Base-by-base conservation (phyloP, 176 grass and related monocot genomes). In the Juncus inflexus region DNA sequence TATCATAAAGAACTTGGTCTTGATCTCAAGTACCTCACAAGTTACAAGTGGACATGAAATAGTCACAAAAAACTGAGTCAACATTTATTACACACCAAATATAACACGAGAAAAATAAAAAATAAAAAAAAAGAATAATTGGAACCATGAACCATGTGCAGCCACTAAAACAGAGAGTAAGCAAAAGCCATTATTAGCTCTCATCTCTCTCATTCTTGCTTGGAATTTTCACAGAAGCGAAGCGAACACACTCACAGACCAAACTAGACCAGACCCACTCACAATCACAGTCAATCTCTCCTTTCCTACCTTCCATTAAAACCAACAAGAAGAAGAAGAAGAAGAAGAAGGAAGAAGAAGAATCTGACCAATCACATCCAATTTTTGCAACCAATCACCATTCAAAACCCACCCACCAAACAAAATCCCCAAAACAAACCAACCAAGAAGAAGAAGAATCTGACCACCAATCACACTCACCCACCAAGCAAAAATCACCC, bases 201-300 rank as follows among this genome's bases (percentile, higher is more conserved):
- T 61, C 10, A 9, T 35, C 35, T 61, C 15, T 35, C 35, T 35
- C 15, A 2, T 2, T 57, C 54, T 10, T 37, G 12, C 54, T 71
- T n/a, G n/a, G 67, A 71, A 59, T 71, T 71, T 71, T 45, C 67
- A 6, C 3, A 43, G 67, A 47, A 47, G 58, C 40, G 67, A 47
- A 37, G 38, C 11, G 28, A 54, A 68, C 53, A 16, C 64, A 15
- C 66, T 42, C 35, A 9, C 67, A 9, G 9, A 7, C 43, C 19
- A 28, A 28, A 28, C 19, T 28, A 65, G 5, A 3, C 40, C 43
- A 47, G 43, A 12, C 40, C 41, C 62, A 64, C 12, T 45, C 7
- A 3, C 65, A 40, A 7, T 39, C 50, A 71, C 35, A 71, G 9
- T 14, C 67, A 13, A 57, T 5, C 1, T 15, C 54, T 15, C 35